Conservation (phyloP, 257 asterid genomes). For the Solanum ahanhuiri region DNA sequence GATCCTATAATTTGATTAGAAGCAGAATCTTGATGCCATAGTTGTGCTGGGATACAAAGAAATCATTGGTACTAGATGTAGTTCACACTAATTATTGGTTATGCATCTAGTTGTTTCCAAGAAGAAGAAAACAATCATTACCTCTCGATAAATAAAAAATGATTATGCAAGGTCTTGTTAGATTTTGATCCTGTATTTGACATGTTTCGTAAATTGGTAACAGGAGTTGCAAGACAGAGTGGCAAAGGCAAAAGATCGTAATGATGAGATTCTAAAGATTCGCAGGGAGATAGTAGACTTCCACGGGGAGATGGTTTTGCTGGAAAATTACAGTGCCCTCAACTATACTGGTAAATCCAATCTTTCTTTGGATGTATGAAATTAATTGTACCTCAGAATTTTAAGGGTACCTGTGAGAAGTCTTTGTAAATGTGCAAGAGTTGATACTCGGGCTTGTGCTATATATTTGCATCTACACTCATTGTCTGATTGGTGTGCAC, state of each 20-base stretch:
- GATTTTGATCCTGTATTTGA: neutral
- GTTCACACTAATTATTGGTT: neutral
- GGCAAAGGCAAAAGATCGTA: slow-evolving; percentile 40
- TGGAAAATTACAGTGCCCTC: slow-evolving; percentile 92
- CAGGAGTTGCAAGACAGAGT: slow-evolving; percentile 85
- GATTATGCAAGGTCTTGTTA: neutral
- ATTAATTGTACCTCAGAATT: neutral
- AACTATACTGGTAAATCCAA: slow-evolving; percentile 63
- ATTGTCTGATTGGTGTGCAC: neutral
- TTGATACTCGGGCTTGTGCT: neutral
- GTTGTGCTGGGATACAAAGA: neutral
- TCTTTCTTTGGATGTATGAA: neutral
- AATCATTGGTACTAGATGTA: neutral
- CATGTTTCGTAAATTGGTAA: neutral
- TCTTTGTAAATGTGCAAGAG: neutral
- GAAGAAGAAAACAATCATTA: neutral
- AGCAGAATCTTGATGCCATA: neutral
- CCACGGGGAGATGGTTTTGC: slow-evolving; percentile 91
- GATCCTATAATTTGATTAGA: neutral
- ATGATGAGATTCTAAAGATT: slow-evolving; percentile 57
- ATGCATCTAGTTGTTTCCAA: neutral
- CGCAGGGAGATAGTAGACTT: slow-evolving; percentile 82
- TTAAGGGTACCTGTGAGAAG: neutral
- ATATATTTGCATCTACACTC: neutral
- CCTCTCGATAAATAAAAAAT: neutral